Conservation (phyloP, 2,329 filamentous ascomycete genomes). For the Camptophora hylomeconis region DNA sequence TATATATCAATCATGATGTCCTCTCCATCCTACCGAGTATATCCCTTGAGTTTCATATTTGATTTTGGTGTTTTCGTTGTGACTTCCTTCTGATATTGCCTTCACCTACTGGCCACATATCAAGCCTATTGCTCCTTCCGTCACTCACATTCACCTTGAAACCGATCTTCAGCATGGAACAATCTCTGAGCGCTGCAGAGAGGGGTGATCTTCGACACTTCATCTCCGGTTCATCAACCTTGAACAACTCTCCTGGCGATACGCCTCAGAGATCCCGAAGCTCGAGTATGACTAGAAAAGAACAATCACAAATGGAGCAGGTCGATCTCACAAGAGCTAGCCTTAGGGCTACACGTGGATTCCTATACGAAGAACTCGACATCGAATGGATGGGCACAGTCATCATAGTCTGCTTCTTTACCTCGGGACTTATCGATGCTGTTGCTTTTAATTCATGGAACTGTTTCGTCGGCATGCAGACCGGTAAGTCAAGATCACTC, state of each 20-base stretch:
- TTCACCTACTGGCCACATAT: too few relatives aligned
- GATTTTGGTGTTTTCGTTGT: too few relatives aligned
- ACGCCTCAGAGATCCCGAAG: slow-evolving; percentile 4
- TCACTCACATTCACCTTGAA: too few relatives aligned
- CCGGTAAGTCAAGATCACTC: slow-evolving; percentile 21
- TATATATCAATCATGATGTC: too few relatives aligned
- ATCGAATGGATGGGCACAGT: slow-evolving; percentile 8
- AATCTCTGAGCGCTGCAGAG: too few relatives aligned
- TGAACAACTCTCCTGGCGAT: too few relatives aligned
- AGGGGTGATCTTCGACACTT: slow-evolving; percentile 3
- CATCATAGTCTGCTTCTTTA: slow-evolving; percentile 25
- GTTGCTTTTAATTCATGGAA: slow-evolving; percentile 34
- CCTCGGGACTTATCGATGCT: slow-evolving; percentile 32
- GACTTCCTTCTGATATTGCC: too few relatives aligned
- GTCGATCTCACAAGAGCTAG: slow-evolving; percentile 4
- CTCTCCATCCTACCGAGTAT: too few relatives aligned
- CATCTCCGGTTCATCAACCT: slow-evolving; percentile 4
- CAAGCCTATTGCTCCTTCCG: too few relatives aligned
- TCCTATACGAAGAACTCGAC: slow-evolving; percentile 13
- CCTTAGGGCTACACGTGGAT: slow-evolving; percentile 5
- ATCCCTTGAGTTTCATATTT: too few relatives aligned
- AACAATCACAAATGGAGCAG: slow-evolving; percentile 2
- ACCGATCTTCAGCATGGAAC: too few relatives aligned
- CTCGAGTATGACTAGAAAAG: slow-evolving; percentile 1
- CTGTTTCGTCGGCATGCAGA: slow-evolving; percentile 36